Conservation (phyloP, 306 rosid genomes). For the Morella rubra region DNA sequence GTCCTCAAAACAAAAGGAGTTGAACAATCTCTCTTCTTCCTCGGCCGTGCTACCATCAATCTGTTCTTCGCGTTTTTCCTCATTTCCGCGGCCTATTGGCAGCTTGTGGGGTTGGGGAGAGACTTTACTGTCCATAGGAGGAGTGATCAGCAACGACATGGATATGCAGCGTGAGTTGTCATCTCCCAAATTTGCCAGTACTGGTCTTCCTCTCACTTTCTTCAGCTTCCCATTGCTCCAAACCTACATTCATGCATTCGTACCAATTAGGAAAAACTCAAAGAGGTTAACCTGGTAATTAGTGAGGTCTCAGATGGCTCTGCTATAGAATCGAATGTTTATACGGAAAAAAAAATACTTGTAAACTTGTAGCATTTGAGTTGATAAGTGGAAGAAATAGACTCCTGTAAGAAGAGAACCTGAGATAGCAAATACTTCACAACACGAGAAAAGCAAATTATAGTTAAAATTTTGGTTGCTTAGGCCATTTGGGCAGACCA, state of each 20-base stretch:
- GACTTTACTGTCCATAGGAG: slow-evolving; percentile 56
- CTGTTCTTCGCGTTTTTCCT: background rate
- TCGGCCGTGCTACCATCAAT: background rate
- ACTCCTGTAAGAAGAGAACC: too few species aligned
- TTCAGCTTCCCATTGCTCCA: slow-evolving; percentile 87
- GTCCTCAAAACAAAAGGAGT: slow-evolving; percentile 69
- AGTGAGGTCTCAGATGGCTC: too few species aligned
- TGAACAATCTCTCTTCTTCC: slow-evolving; percentile 38
- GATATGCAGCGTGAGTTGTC: slow-evolving; percentile 45
- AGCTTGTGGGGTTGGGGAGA: slow-evolving; percentile 47
- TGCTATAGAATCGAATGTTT: too few species aligned
- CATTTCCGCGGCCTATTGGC: background rate
- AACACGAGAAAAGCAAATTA: too few species aligned
- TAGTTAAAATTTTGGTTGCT: too few species aligned
- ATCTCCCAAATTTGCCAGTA: slow-evolving; percentile 30
- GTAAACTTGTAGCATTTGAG: too few species aligned
- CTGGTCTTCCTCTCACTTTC: slow-evolving; percentile 83
- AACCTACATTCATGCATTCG: slow-evolving; percentile 41
- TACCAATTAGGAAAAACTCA: background rate
- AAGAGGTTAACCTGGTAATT: too few species aligned
- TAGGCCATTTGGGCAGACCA: too few species aligned
- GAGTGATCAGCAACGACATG: slow-evolving; percentile 70
- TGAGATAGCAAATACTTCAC: too few species aligned
- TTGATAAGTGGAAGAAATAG: too few species aligned
- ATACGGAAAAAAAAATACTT: too few species aligned